Percentiles rank a stretch among this genome's conserved stretches.
Evolutionary conservation across 306 rosid genomes (phyloP).

Genomic region (Astragalus membranaceus): DNA sequence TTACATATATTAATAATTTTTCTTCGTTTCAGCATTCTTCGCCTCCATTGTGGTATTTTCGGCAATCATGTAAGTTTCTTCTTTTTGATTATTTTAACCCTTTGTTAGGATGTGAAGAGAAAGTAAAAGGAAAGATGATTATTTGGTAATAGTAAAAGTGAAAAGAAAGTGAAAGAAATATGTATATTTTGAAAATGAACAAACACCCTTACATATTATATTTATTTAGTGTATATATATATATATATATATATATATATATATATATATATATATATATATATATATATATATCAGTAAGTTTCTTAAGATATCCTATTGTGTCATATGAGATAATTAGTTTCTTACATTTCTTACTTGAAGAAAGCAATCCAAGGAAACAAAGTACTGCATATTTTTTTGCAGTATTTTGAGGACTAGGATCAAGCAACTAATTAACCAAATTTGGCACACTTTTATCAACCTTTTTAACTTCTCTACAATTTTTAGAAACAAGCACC

Average conservation of each 20-base stretch:
- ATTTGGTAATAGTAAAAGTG: too few species aligned
- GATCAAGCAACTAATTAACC: conserved; percentile 82
- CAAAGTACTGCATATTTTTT: conserved; percentile 69
- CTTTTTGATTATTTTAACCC: too few species aligned
- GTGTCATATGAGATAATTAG: conserved; percentile 92
- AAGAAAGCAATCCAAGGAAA: conserved; percentile 61
- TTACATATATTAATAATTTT: too few species aligned
- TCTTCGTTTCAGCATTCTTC: too few species aligned
- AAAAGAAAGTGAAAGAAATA: too few species aligned
- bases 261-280: conserved; percentile 41
- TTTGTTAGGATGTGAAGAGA: too few species aligned
- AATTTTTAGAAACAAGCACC: conserved; percentile 46
- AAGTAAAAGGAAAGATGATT: too few species aligned
- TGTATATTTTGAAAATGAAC: too few species aligned
- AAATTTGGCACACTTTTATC: conserved; percentile 79
- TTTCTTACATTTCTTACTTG: conserved; percentile 76
- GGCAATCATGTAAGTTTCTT: too few species aligned
- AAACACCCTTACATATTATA: too few species aligned
- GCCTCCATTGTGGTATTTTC: too few species aligned
- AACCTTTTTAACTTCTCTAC: conserved; percentile 60
- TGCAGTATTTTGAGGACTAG: conserved; percentile 73
- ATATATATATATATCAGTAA: conserved; percentile 66
- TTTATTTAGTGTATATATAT: too few species aligned
- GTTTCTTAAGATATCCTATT: conserved; percentile 88
- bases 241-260: conserved; percentile 49